These are phyloP conservation scores for Diplosphaera chodatii DNA, from an alignment of 139 green algal species.

Conservation along the genomic window DNA sequence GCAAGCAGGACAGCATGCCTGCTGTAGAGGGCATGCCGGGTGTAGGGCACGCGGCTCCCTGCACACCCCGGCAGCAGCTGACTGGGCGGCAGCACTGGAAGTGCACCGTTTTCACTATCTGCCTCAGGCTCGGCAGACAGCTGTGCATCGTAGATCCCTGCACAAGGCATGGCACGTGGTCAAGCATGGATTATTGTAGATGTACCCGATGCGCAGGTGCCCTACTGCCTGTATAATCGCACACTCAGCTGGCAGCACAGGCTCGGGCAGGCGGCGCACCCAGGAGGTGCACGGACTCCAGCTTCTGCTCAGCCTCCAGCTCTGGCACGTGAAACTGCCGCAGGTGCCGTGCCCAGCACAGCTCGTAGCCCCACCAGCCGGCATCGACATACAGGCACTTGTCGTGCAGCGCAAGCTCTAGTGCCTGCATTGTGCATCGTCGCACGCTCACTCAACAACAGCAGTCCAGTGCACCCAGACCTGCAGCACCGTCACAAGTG, in stretches of 20 bases:
- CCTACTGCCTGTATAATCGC: too few relatives aligned
- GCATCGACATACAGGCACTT: background rate
- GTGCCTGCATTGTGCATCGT: background rate
- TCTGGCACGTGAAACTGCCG: background rate
- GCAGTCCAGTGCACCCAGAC: too few relatives aligned
- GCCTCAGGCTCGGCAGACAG: too few relatives aligned
- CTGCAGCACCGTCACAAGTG: too few relatives aligned
- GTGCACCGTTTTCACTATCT: background rate
- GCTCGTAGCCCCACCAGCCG: background rate
- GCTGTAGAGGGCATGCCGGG: conserved; percentile 13
- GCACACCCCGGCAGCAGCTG: background rate
- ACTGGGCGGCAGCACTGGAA: background rate
- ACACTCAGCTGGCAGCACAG: too few relatives aligned
- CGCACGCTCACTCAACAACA: too few relatives aligned
- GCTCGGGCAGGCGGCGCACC: too few relatives aligned
- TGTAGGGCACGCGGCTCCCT: conserved; percentile 2
- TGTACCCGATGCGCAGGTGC: too few relatives aligned
- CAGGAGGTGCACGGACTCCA: background rate
- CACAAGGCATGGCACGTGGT: too few relatives aligned
- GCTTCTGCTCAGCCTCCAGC: background rate
- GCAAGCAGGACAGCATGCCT: background rate
- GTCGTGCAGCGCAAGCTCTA: background rate
- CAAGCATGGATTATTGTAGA: too few relatives aligned
- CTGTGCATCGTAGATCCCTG: background rate
- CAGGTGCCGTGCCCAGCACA: background rate